A percentile compares a stretch with the other conserved stretches of the same genome.
phyloP scores from a whole-genome alignment of 257 asterid genomes.

The Anisodus tanguticus region DNA sequence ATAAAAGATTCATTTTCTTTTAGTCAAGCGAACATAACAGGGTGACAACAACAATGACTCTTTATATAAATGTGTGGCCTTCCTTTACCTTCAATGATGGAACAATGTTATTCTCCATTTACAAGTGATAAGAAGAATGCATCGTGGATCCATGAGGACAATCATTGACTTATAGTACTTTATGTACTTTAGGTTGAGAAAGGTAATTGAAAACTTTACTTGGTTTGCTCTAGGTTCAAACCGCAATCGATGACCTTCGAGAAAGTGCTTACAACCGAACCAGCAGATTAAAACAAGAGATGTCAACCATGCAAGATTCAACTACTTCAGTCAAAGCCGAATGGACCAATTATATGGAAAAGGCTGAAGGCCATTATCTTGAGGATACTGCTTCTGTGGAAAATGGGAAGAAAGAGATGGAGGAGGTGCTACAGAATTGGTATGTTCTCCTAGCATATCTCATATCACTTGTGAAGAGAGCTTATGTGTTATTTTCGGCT shows the following conservation, averaged over 20 bases:
- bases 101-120: conserved; percentile 8
- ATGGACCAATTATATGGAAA: conserved; percentile 66
- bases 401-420: conserved; percentile 71
- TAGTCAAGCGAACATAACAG: neutral
- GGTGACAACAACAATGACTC: neutral
- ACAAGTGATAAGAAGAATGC: neutral
- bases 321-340: conserved; percentile 69
- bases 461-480: neutral
- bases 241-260: conserved; percentile 74
- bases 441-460: conserved; percentile 35
- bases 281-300: conserved; percentile 76
- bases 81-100: neutral
- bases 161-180: neutral
- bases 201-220: neutral
- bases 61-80: conserved; percentile 6
- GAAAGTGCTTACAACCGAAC: conserved; percentile 82
- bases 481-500: conserved; percentile 20
- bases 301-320: conserved; percentile 80
- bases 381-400: conserved; percentile 80
- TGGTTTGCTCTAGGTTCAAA: conserved; percentile 63
- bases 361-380: conserved; percentile 68
- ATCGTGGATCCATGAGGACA: neutral
- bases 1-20: neutral
- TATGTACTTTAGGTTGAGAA: neutral
- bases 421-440: conserved; percentile 74